Evolutionary conservation across 225 moss, liverwort and hornwort species (phyloP).

Genomic region (Rhytidiadelphus loreus): DNA sequence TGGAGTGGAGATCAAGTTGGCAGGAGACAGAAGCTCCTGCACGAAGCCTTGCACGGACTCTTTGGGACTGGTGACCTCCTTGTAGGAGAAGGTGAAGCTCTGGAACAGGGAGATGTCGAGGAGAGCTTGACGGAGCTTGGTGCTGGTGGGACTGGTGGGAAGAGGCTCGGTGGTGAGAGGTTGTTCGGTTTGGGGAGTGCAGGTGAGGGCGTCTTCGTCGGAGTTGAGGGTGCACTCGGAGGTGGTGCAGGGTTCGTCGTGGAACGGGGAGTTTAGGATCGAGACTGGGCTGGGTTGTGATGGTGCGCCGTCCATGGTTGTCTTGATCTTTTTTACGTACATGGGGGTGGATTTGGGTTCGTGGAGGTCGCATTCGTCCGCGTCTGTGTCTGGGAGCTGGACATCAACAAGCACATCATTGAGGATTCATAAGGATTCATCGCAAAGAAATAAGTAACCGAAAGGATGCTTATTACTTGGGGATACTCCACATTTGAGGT

Average conservation of each 20-base stretch:
- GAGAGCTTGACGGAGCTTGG: constrained; percentile 26
- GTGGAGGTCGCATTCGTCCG: constrained; percentile 8
- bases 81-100: constrained; percentile 12
- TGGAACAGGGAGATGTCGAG: constrained; percentile 32
- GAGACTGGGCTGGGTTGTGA: constrained; percentile 43
- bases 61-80: not conserved
- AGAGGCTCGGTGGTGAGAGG: not conserved
- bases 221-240: not conserved
- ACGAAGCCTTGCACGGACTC: constrained; percentile 10
- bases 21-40: constrained; percentile 13
- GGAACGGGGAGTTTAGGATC: constrained; percentile 24
- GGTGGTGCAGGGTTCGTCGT: constrained; percentile 29
- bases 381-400: constrained; percentile 15
- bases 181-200: not conserved
- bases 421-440: not conserved
- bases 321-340: not conserved
- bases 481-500: not conserved
- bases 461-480: not conserved
- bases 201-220: not conserved
- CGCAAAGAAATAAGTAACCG: not conserved
- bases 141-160: not conserved
- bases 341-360: not conserved
- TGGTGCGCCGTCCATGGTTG: not conserved
- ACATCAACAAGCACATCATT: not conserved
- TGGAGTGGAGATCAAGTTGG: not conserved